A percentile compares a stretch with the other conserved stretches of the same genome.
phyloP scores from a whole-genome alignment of 495 filamentous ascomycete genomes.

The Hypoxylon crocopeplum region DNA sequence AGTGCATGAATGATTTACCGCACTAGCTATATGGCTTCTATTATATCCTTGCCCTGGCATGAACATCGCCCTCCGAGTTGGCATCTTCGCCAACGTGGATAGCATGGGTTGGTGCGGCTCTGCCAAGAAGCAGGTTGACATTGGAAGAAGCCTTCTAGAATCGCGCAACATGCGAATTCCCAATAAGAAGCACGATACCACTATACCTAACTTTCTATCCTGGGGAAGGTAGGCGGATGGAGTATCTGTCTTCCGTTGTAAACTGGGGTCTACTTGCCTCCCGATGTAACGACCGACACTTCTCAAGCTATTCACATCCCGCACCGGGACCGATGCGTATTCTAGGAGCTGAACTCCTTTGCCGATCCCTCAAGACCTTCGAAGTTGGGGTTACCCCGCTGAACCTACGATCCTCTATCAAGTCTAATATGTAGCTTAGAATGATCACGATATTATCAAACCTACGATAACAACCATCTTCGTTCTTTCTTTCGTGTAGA shows the following conservation, averaged over 20 bases:
- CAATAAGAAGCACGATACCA: no score
- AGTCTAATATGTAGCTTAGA: no score
- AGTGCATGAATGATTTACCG: neutral
- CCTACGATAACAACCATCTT: conserved; percentile 2
- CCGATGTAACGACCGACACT: no score
- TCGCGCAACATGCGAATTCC: neutral
- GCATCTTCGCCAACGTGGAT: neutral
- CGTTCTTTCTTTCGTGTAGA: conserved; percentile 4
- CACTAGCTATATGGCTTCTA: neutral
- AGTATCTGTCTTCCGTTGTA: neutral
- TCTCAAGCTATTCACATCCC: no score
- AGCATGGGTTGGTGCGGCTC: conserved; percentile 9
- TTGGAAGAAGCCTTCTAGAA: conserved; percentile 15
- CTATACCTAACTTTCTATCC: no score
- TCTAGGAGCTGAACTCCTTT: no score
- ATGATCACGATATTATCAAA: neutral
- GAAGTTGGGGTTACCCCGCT: neutral
- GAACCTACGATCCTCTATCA: no score
- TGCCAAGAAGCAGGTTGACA: neutral
- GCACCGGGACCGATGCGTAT: no score
- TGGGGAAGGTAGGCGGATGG: neutral
- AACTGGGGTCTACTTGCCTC: neutral
- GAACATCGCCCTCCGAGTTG: neutral
- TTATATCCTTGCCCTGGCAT: neutral
- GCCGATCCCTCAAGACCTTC: neutral